Base-by-base conservation (phyloP, 2,329 filamentous ascomycete genomes). In the Colletotrichum higginsianum region DNA sequence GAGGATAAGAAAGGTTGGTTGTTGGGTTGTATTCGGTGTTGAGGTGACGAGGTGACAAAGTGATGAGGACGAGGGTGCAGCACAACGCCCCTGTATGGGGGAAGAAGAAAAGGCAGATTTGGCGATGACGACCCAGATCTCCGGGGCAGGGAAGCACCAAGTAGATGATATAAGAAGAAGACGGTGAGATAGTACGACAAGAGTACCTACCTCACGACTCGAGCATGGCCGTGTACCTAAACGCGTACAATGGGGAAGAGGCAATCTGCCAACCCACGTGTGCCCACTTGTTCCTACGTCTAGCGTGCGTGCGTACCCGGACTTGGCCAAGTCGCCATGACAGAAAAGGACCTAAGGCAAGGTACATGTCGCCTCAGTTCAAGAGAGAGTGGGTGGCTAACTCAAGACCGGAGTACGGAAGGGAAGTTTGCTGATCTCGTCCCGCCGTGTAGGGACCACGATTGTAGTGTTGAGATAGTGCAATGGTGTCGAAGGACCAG, bases 361-460 rank as follows among this genome's bases (percentile, higher is more conserved):
- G 46, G 56, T 44, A 61, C 58, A 46, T 35, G 55, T 53, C 52
- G 38, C 42, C 35, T 61, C 52, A 58, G 58, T 42, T 15, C 46
- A 13, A 30, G 47, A 55, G 40, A 56, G 55, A 62, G 68, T 58
- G 58, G 38, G 21, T 55, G 49, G 30, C 53, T 38, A 68, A 55
- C 58, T 30, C 47, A 49, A 38, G 50, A 42, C 57, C 63, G 56
- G 57, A 57, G 66, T 66, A 64, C n/a, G 60, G 53, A 64, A 72
- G 69, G 65, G 66, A 72, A 69, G 60, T 66, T 68, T 72, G 69
- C 69, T 64, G 65, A 72, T 69, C 60, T 72, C 65, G 47, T 72
- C 53, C 69, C 57, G 65, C 69, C 47, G 69, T 35, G 65, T 58
- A 61, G 40, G 67, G 62, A 55, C 44, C 52, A 26, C 38, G n/a